phyloP scores from a whole-genome alignment of 73 alveolate species.

The Breviolum minutum region DNA sequence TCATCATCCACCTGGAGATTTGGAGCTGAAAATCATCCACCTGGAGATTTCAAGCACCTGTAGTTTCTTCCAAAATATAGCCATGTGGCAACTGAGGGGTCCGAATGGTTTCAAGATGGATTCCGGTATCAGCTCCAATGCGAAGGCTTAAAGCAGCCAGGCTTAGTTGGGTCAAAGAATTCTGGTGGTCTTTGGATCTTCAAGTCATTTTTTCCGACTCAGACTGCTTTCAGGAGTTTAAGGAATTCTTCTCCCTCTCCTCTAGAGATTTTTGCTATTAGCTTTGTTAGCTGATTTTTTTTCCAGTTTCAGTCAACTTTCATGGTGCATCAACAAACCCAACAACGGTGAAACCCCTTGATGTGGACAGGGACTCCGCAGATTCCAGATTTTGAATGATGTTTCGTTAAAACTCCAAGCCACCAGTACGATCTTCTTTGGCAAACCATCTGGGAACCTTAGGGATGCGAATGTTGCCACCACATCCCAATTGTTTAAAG shows the following conservation, averaged over 20 bases:
- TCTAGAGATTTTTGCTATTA: no score
- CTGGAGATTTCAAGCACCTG: no score
- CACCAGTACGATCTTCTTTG: slow-evolving; percentile 50
- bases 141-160: background rate
- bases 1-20: slow-evolving; percentile 70
- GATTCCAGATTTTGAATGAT: background rate
- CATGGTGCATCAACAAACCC: no score
- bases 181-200: no score
- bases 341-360: no score
- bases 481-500: background rate
- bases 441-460: slow-evolving; percentile 70
- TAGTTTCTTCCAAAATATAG: no score
- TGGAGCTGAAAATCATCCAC: background rate
- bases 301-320: background rate
- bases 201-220: no score
- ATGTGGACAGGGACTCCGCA: background rate
- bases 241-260: no score
- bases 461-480: background rate
- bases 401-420: background rate
- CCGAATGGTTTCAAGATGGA: background rate
- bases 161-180: background rate
- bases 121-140: no score
- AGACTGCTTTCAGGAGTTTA: no score
- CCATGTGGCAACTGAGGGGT: background rate
- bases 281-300: background rate